Evolutionary conservation across 148 eudicot genomes (phyloP).

Genomic region (Polygonum aviculare): DNA sequence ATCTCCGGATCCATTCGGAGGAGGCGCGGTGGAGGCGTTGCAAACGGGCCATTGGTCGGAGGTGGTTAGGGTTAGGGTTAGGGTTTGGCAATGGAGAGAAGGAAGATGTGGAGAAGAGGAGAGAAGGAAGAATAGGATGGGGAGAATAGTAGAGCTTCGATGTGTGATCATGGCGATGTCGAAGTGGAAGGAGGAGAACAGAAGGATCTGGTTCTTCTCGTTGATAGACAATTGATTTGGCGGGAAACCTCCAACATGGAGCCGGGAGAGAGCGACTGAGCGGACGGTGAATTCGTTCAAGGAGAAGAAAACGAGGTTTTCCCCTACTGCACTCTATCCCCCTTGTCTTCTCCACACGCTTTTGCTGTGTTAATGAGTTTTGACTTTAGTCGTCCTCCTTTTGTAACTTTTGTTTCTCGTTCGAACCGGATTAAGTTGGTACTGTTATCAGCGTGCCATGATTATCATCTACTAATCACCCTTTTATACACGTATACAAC

Average conservation of each 20-base stretch:
- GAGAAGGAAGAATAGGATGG: conserved; percentile 27
- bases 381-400: not conserved
- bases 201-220: conserved; percentile 5
- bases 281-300: not conserved
- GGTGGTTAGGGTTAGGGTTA: conserved; percentile 26
- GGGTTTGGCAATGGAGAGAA: conserved; percentile 22
- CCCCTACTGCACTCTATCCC: not conserved
- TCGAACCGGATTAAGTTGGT: too few species aligned
- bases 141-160: conserved; percentile 14
- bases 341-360: not conserved
- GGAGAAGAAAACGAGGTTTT: not conserved
- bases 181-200: not conserved
- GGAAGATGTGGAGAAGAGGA: conserved; percentile 21
- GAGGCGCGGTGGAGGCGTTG: conserved; percentile 1
- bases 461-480: too few species aligned
- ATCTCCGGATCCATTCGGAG: not conserved
- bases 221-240: conserved; percentile 19
- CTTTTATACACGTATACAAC: too few species aligned
- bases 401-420: too few species aligned
- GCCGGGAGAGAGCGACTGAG: conserved; percentile 1
- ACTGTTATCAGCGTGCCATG: too few species aligned
- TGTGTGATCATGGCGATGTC: conserved; percentile 35
- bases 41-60: not conserved
- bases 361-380: not conserved
- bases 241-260: conserved; percentile 31